Evolutionary conservation across 2,329 filamentous ascomycete species (phyloP).

Genomic region (Fusarium sp.): DNA sequence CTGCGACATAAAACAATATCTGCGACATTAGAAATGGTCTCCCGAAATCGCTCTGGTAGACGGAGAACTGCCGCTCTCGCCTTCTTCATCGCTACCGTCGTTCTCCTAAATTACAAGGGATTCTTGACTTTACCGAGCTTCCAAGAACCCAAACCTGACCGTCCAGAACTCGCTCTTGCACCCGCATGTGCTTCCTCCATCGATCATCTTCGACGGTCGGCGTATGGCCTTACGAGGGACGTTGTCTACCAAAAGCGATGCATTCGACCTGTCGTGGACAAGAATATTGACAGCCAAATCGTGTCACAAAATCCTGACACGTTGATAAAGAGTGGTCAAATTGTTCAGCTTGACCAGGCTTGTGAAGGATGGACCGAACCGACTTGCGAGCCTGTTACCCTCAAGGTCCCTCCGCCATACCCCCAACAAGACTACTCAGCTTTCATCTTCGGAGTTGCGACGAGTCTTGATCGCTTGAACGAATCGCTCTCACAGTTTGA

Average conservation of each 20-base stretch:
- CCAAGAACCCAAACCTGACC: conserved; percentile 34
- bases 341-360: conserved; percentile 46
- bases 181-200: conserved; percentile 45
- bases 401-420: conserved; percentile 61
- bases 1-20: conserved; percentile 3
- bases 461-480: conserved; percentile 62
- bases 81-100: conserved; percentile 13
- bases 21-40: conserved; percentile 24
- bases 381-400: conserved; percentile 57
- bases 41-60: conserved; percentile 33
- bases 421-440: conserved; percentile 59
- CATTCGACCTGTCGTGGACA: conserved; percentile 53
- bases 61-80: conserved; percentile 28
- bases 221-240: conserved; percentile 54
- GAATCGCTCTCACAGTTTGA: conserved; percentile 64
- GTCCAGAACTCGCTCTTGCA: conserved; percentile 37
- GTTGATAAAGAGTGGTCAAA: conserved; percentile 52
- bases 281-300: conserved; percentile 51
- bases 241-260: conserved; percentile 60
- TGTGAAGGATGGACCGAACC: conserved; percentile 43
- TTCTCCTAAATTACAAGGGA: conserved; percentile 27
- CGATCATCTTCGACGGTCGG: conserved; percentile 48
- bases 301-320: conserved; percentile 54
- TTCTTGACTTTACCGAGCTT: conserved; percentile 38
- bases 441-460: conserved; percentile 69